Base-by-base conservation (phyloP, 805 yeast species). In the Groenewaldozyma tartarivorans region DNA sequence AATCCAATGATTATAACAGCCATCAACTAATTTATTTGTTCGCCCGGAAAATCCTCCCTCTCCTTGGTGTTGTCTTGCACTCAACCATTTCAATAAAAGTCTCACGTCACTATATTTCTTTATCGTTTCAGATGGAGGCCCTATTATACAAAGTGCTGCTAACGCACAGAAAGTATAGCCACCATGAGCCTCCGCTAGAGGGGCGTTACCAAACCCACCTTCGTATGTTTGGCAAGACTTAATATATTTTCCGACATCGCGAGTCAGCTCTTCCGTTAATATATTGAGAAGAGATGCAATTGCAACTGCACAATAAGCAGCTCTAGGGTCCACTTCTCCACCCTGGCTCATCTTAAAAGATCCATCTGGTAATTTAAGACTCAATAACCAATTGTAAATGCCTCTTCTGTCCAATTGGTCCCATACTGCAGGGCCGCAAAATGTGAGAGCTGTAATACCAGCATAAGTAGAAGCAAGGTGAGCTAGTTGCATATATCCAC, bases 1-100 rank as follows among this genome's bases (percentile, higher is more conserved):
- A 1, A 87, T 81, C 98, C 98, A 92, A 59, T 81, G 90, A 55
- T 90, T 77, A 58, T 92, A 92, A 60, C 98, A 92, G 0, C 95
- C 96, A 57, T 92, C 98, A 1, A 92, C 97, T 24, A 92, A 68
- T 57, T 92, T 92, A 58, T 90, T 90, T 0, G 94, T 75, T 41
- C 99, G 72, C 0, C 99, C 99, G 9, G 78, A 71, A 36, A 90
- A 71, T 0, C 97, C 96, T 9, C 90, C 94, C 55, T 86, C 96
- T n/a, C 75, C 58, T 16, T 61, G 61, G 41, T 69, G 65, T 57
- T 92, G 98, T 32, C 94, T 71, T 18, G 70, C 63, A 7, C 69
- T 68, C 2, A 78, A 67, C 98, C 98, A 92, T 40, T 46, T 41
- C 5, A 75, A 47, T 18, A 87, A 62, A 1, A 45, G 49, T 0